These are phyloP conservation scores for Backusella psychrophila DNA, from an alignment of 192 early-diverging fungal genomes.

Conservation along the genomic window DNA sequence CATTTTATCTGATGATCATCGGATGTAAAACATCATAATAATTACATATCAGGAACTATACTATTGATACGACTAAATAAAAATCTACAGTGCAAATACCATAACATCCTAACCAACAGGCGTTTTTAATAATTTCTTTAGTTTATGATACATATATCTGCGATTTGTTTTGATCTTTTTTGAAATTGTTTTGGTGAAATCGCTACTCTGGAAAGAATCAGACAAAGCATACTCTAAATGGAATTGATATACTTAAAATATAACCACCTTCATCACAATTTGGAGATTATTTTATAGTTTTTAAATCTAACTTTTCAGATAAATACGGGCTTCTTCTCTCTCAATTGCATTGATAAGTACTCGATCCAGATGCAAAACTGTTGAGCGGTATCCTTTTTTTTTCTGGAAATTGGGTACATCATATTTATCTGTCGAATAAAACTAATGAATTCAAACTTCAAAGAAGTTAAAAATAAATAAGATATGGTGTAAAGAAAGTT, in stretches of 20 bases:
- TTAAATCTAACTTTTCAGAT: not conserved
- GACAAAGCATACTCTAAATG: not conserved
- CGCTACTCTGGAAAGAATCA: not conserved
- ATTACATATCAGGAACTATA: not conserved
- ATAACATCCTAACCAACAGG: not conserved
- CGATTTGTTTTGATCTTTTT: not conserved
- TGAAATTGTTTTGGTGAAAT: not conserved
- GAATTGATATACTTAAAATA: not conserved
- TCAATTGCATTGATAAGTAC: not conserved
- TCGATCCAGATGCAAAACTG: not conserved
- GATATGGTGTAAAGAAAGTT: not conserved
- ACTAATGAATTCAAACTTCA: not conserved
- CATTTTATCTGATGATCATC: not conserved
- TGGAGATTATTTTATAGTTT: not conserved
- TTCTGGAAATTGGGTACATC: not conserved
- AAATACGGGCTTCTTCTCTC: not conserved
- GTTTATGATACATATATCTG: not conserved
- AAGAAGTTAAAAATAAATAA: not conserved
- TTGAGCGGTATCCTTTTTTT: not conserved
- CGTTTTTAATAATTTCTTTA: not conserved
- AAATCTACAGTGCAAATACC: not conserved
- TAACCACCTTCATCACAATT: not conserved
- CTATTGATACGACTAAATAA: not conserved
- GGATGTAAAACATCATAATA: not conserved
- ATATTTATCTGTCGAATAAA: not conserved